Percentiles rank a stretch among this genome's conserved stretches.
Conservation (phyloP, 768 basidiomycete species). For the Phanerochaete carnosa region DNA sequence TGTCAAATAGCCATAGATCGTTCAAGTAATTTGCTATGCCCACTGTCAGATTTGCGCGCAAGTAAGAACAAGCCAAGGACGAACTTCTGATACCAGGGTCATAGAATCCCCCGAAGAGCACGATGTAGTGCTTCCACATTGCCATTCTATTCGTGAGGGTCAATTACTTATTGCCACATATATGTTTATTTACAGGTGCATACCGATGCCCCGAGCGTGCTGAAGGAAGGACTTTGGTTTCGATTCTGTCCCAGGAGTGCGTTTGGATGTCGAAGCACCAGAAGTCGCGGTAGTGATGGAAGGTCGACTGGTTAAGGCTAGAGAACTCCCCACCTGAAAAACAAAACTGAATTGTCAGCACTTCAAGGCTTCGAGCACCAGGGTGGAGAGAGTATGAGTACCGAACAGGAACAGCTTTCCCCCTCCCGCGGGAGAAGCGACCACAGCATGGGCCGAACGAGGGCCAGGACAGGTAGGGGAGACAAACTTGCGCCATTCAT, state of each 20-base stretch:
- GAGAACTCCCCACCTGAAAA: constrained; percentile 79
- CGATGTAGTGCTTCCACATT: constrained; percentile 82
- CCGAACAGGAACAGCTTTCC: constrained; percentile 86
- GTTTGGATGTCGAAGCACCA: constrained; percentile 83
- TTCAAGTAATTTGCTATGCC: constrained; percentile 71
- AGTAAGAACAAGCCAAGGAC: constrained; percentile 15
- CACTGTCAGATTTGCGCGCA: background rate
- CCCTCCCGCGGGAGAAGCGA: constrained; percentile 69
- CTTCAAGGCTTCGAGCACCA: background rate
- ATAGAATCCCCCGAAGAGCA: constrained; percentile 89
- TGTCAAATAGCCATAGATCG: constrained; percentile 85
- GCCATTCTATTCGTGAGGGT: constrained; percentile 78
- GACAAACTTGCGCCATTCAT: constrained; percentile 88
- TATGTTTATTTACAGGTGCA: too few species aligned
- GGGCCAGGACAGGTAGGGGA: constrained; percentile 86
- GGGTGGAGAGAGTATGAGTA: constrained; percentile 25
- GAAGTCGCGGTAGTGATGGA: constrained; percentile 87
- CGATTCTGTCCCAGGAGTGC: constrained; percentile 85
- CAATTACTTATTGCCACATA: too few species aligned
- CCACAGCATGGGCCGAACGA: constrained; percentile 82
- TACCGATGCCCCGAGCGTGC: constrained; percentile 84
- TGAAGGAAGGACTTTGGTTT: constrained; percentile 76
- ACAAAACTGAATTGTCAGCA: background rate
- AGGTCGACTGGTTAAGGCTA: constrained; percentile 74
- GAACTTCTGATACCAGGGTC: constrained; percentile 81